Conservation (phyloP, 768 basidiomycete genomes). For the Russula sp. region DNA sequence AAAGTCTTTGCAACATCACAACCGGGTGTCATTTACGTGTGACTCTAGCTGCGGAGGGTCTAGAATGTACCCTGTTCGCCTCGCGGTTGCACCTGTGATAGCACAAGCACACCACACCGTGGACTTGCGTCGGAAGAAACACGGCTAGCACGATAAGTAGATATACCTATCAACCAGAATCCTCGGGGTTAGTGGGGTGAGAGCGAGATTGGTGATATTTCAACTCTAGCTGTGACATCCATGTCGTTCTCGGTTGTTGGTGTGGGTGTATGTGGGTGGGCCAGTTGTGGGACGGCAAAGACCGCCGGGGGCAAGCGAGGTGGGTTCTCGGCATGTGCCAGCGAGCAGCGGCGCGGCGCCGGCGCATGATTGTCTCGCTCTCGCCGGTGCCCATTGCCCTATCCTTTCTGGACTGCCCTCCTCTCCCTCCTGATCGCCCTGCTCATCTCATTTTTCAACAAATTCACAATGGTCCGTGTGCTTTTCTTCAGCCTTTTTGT, state of each 20-base stretch:
- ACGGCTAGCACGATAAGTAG: no score
- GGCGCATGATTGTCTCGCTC: not conserved
- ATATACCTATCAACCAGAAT: no score
- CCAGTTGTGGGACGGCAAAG: not conserved
- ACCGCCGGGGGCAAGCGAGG: not conserved
- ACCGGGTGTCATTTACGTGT: not conserved
- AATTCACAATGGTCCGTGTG: constrained; percentile 10
- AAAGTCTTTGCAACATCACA: not conserved
- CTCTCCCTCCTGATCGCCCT: constrained; percentile 6
- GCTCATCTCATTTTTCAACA: constrained; percentile 1
- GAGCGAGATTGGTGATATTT: not conserved
- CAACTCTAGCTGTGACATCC: not conserved
- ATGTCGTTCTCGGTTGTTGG: not conserved
- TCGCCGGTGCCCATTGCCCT: constrained; percentile 1
- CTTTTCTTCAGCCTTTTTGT: not conserved
- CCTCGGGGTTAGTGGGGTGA: no score
- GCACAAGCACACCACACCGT: not conserved
- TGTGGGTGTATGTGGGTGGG: not conserved
- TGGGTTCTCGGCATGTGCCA: not conserved
- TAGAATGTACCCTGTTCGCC: not conserved
- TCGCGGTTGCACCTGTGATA: not conserved
- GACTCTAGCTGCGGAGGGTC: not conserved
- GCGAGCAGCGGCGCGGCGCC: not conserved
- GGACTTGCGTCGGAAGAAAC: not conserved
- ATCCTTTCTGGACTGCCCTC: not conserved